Evolutionary conservation across 305 asterid species (phyloP).

Genomic region (Fraxinus floribunda): DNA sequence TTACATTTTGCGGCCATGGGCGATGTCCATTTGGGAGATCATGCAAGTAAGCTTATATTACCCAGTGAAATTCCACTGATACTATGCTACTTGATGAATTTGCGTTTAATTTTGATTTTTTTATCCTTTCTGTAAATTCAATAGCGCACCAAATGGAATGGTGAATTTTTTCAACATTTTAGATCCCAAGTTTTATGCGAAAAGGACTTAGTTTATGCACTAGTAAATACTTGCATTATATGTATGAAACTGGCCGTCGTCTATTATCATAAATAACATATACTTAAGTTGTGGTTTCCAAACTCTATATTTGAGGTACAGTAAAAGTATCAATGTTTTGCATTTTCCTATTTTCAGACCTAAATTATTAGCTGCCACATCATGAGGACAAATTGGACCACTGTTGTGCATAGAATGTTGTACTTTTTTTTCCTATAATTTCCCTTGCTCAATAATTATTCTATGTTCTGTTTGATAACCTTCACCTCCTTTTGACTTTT

Average conservation of each 20-base stretch:
- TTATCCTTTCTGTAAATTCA: not conserved
- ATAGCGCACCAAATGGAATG: not conserved
- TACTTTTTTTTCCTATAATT: not conserved
- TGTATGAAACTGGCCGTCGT: not conserved
- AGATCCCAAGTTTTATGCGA: not conserved
- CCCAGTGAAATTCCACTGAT: not conserved
- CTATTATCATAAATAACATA: not conserved
- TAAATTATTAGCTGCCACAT: not conserved
- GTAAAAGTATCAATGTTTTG: not conserved
- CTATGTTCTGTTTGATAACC: not conserved
- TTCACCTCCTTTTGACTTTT: not conserved
- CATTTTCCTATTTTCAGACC: not conserved
- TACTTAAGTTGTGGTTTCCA: not conserved
- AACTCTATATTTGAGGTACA: not conserved
- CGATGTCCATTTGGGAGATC: conserved; percentile 89
- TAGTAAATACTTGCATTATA: not conserved
- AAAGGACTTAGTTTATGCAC: not conserved
- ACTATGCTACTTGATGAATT: not conserved
- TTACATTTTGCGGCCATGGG: conserved; percentile 95
- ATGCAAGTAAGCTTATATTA: conserved; percentile 63
- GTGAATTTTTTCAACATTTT: not conserved
- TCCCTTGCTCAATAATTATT: not conserved
- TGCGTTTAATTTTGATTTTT: not conserved
- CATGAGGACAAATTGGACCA: not conserved
- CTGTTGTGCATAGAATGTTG: not conserved